Conservation (phyloP, 805 yeast species). For the Wickerhamomyces sydowiorum region DNA sequence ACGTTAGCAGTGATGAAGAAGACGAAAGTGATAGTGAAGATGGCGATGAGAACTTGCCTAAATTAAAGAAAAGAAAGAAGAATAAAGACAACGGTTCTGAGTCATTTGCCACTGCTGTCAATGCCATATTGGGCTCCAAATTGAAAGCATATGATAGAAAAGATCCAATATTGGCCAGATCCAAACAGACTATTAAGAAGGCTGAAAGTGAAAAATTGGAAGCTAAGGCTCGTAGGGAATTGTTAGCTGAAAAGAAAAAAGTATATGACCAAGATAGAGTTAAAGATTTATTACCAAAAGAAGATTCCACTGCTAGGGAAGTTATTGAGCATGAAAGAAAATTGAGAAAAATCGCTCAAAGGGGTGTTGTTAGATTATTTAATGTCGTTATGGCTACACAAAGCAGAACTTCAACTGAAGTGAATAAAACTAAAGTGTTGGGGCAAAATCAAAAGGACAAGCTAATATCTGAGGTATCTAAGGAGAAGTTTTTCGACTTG, state of each 20-base stretch:
- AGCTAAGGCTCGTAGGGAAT: conserved; percentile 67
- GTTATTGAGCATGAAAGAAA: conserved; percentile 61
- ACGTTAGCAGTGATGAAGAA: conserved; percentile 16
- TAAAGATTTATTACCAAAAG: conserved; percentile 60
- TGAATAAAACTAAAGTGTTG: conserved; percentile 38
- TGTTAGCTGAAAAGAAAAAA: conserved; percentile 67
- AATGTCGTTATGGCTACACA: conserved; percentile 83
- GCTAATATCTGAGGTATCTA: conserved; percentile 71
- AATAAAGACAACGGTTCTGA: conserved; percentile 65
- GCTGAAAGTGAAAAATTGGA: conserved; percentile 80
- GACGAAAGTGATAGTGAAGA: conserved; percentile 23
- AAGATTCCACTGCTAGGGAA: conserved; percentile 51
- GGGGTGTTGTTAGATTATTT: conserved; percentile 80
- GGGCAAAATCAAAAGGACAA: conserved; percentile 46
- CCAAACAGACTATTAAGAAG: conserved; percentile 61
- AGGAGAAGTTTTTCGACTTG: conserved; percentile 83
- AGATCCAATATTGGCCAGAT: conserved; percentile 89
- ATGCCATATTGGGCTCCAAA: conserved; percentile 76
- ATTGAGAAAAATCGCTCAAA: conserved; percentile 76
- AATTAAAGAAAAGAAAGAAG: conserved; percentile 49
- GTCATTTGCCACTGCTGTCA: conserved; percentile 76
- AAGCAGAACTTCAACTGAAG: conserved; percentile 47
- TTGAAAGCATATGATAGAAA: conserved; percentile 83
- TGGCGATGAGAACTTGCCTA: conserved; percentile 34
- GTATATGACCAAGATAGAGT: conserved; percentile 62